phyloP scores from a whole-genome alignment of 495 filamentous ascomycete genomes.

The Hyaloscypha hepaticicola region DNA sequence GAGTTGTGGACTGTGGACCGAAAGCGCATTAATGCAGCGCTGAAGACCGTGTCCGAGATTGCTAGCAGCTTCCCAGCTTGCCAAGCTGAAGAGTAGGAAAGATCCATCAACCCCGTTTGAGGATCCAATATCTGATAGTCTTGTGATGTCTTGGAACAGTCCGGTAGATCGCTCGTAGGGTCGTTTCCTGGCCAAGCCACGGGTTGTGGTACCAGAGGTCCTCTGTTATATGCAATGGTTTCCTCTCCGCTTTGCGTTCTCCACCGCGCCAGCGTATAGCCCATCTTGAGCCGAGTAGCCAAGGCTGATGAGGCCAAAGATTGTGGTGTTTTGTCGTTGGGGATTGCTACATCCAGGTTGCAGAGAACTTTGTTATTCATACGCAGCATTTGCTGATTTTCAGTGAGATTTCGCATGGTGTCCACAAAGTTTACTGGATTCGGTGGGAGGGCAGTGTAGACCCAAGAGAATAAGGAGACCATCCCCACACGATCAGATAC shows the following conservation, averaged over 20 bases:
- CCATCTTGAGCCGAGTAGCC: slow-evolving; percentile 33
- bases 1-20: too few species aligned
- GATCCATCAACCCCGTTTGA: slow-evolving; percentile 37
- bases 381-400: slow-evolving; percentile 3
- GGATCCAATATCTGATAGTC: slow-evolving; percentile 48
- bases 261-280: slow-evolving; percentile 42
- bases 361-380: neutral
- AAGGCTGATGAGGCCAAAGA: neutral
- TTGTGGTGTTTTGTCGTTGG: neutral
- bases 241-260: slow-evolving; percentile 42
- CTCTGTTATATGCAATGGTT: slow-evolving; percentile 41
- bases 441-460: slow-evolving; percentile 42
- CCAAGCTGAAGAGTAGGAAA: slow-evolving; percentile 30
- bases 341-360: neutral
- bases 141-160: neutral
- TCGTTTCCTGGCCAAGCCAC: neutral
- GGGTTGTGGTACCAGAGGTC: slow-evolving; percentile 40
- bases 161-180: neutral
- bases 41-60: slow-evolving; percentile 34
- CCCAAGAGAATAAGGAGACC: slow-evolving; percentile 45
- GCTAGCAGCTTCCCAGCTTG: slow-evolving; percentile 36
- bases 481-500: slow-evolving; percentile 42
- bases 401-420: slow-evolving; percentile 23
- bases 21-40: slow-evolving; percentile 31
- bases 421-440: slow-evolving; percentile 36